Base-by-base conservation (phyloP, 441 rosid genomes). In the Raphanus hybrid region DNA sequence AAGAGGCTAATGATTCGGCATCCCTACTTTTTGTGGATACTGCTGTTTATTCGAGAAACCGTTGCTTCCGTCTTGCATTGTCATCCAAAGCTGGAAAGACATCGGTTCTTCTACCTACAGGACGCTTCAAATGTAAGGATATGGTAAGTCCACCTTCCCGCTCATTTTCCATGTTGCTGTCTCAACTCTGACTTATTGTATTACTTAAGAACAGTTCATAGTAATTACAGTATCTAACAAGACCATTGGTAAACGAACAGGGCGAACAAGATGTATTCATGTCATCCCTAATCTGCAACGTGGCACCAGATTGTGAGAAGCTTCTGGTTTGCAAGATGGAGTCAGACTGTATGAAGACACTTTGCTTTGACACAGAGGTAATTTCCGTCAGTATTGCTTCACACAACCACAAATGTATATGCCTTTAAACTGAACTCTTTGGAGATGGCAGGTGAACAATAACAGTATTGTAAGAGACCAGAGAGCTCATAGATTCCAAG, bases 41-140 rank as follows among this genome's bases (percentile, higher is more conserved):
- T 82, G 98, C 95, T 79, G 98, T 95, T 48, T 95, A 95, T 83
- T 80, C 97, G 64, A 87, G 95, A 87, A 95, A 95, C 68, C 95
- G 99, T 54, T 92, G 97, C 88, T 95, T 95, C 80, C 98, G 97
- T 41, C 84, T 93, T 76, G 92, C 90, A 67, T 81, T 90, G 29
- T 95, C 99, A 10, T 93, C 99, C 2, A 95, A 95, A 87, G 94
- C 99, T 23, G 99, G 98, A 80, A 95, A 95, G 82, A 85, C 81
- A 11, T 86, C 97, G 6, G 15, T 92, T 72, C 99, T 96, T 74
- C 83, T 96, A 66, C 97, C 98, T 8, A 89, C 97, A 20, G 82
- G 86, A 54, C 95, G 97, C 72, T 96, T 90, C 88, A 89, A 84
- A 82, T 90, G 94, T 74, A 86, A 84, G 80, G 89, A 71, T 81